Evolutionary conservation across 768 basidiomycete species (phyloP).

Genomic region (Kwoniella heveanensis): DNA sequence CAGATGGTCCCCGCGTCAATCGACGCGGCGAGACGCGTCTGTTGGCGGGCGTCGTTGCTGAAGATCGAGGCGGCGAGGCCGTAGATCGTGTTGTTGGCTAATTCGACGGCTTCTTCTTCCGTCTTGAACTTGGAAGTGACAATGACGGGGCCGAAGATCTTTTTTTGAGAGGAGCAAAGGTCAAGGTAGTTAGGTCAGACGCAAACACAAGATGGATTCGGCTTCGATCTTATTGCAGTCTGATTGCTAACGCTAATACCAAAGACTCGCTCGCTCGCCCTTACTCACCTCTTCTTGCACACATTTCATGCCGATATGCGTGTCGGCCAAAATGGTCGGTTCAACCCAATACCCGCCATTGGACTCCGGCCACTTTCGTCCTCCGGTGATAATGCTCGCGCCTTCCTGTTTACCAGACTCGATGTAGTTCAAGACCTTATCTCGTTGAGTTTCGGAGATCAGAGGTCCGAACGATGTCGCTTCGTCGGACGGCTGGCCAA

Average conservation of each 20-base stretch:
- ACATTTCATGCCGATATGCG: constrained; percentile 71
- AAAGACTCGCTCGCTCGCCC: too few relatives aligned
- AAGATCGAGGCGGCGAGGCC: constrained; percentile 86
- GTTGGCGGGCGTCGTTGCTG: constrained; percentile 72
- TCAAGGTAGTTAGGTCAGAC: too few relatives aligned
- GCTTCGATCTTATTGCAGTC: too few relatives aligned
- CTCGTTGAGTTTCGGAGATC: constrained; percentile 50
- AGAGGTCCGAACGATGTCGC: constrained; percentile 53
- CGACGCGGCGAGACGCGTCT: constrained; percentile 68
- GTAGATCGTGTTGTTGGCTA: constrained; percentile 86
- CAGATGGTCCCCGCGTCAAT: constrained; percentile 79
- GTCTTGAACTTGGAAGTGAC: constrained; percentile 77
- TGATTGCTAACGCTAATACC: too few relatives aligned
- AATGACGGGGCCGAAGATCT: constrained; percentile 96
- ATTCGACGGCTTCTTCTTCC: constrained; percentile 78
- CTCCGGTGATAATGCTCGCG: constrained; percentile 68
- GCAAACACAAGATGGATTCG: too few relatives aligned
- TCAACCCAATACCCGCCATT: constrained; percentile 83
- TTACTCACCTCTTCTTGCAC: constrained; percentile 54
- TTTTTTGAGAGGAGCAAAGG: too few relatives aligned
- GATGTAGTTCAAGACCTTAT: constrained; percentile 71
- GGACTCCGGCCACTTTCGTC: constrained; percentile 62
- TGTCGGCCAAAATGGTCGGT: constrained; percentile 77
- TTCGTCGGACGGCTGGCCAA: constrained; percentile 53
- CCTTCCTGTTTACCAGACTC: constrained; percentile 71